Base-by-base conservation (phyloP, 2,329 filamentous ascomycete species). In the Neonectria hederae region DNA sequence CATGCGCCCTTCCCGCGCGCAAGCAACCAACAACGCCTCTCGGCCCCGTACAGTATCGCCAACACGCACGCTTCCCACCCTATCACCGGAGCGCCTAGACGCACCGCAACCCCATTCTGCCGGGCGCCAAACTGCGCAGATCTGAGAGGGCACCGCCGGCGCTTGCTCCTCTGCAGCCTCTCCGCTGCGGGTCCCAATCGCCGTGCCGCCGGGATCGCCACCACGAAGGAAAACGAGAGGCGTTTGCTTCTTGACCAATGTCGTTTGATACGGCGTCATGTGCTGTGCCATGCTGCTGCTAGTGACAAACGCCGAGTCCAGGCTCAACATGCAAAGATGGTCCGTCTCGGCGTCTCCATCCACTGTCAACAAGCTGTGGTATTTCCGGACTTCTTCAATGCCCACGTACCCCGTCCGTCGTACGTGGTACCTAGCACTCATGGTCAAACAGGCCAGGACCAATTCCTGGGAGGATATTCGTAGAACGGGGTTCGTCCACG, bases 1-100 rank as follows among this genome's bases (percentile, higher is more conserved):
- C 38, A 72, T 48, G 65, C 70, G 70, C 68, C 63, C 35, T 66
- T 65, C 59, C 54, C 70, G 67, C 70, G 70, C 54, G 54, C 56
- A 62, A 59, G 30, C 35, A 63, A 54, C 52, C 35, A 63, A 54
- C 52, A 67, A 8, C 14, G 14, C 55, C 65, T 65, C 46, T 49
- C 42, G 54, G 54, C 60, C 28, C 24, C n/a, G 28, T 24, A 35
- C 46, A 46, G 53, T 26, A 53, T 52, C 52, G 21, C 19, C 38
- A 46, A 22, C 49, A 35, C 30, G 35, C 24, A 49, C 42, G 38
- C 38, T 21, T 48, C 24, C 32, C 40, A 17, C 19, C 46, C 54
- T 59, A 58, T 54, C 49, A 26, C 49, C 38, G 32, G 35, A 32
- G 45, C 53, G 46, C 56, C 22, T 38, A 42, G 49, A 24, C 49